Conservation (phyloP, 2,329 filamentous ascomycete genomes). For the Alternaria sp. region DNA sequence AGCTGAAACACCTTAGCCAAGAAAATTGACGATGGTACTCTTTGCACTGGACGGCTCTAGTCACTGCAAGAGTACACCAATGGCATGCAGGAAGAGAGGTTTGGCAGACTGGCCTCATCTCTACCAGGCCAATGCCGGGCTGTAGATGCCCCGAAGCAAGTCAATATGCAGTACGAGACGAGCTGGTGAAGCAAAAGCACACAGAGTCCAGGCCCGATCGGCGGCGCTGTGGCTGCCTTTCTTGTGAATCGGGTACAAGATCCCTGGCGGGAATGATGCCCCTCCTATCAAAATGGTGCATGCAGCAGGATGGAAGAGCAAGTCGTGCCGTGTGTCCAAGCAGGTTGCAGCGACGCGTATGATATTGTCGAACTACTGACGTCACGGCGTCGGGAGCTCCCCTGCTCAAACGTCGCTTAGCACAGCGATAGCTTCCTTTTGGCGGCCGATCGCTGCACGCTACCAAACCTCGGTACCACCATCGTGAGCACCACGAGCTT, state of each 20-base stretch:
- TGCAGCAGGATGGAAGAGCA: conserved; percentile 35
- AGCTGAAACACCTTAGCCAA: conserved; percentile 20
- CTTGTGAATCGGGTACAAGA: conserved; percentile 31
- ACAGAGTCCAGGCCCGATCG: conserved; percentile 41
- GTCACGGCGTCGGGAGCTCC: conserved; percentile 15
- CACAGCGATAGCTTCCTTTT: conserved; percentile 16
- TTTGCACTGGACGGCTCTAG: background rate
- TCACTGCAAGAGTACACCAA: background rate
- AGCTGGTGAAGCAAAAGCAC: conserved; percentile 20
- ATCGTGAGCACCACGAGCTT: conserved; percentile 10
- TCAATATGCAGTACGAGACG: background rate
- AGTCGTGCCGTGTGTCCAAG: conserved; percentile 23
- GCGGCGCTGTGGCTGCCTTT: conserved; percentile 32
- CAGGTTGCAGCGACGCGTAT: conserved; percentile 17
- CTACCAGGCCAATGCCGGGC: background rate
- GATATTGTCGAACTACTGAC: conserved; percentile 13
- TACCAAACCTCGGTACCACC: conserved; percentile 17
- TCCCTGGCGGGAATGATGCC: conserved; percentile 22
- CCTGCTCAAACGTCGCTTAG: conserved; percentile 26
- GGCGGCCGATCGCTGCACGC: conserved; percentile 20
- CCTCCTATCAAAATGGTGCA: conserved; percentile 32
- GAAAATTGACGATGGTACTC: background rate
- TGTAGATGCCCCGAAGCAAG: background rate
- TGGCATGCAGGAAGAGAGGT: background rate
- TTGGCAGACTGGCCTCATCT: background rate